Conservation (phyloP, 1,284 basidiomycete genomes). For the Heliocybe sulcata region DNA sequence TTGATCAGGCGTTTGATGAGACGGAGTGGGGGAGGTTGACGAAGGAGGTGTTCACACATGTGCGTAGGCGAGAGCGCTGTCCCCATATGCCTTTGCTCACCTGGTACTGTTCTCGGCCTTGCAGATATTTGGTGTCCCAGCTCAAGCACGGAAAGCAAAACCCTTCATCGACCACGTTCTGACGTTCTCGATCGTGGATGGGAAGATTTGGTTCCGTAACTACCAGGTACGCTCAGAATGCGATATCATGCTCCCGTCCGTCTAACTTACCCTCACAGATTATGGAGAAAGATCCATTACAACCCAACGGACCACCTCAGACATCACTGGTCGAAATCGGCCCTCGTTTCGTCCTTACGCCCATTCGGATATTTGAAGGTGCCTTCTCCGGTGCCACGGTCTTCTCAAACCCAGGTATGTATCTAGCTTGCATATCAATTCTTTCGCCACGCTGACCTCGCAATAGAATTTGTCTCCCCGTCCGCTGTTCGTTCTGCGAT, state of each 20-base stretch:
- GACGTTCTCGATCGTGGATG: conserved; percentile 92
- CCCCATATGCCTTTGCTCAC: conserved; percentile 9
- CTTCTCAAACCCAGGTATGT: conserved; percentile 91
- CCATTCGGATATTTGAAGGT: conserved; percentile 98
- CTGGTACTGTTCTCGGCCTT: conserved; percentile 7
- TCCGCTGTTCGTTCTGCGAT: conserved; percentile 72
- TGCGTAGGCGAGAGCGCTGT: conserved; percentile 34
- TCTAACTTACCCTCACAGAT: conserved; percentile 37
- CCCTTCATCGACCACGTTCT: conserved; percentile 98
- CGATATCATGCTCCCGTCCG: background rate
- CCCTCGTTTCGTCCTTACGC: conserved; percentile 94
- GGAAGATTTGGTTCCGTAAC: conserved; percentile 99
- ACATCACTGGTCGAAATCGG: conserved; percentile 91
- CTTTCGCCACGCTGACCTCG: background rate
- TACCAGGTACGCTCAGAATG: conserved; percentile 65
- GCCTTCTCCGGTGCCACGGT: conserved; percentile 94
- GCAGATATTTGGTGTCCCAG: conserved; percentile 94
- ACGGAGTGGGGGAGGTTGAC: conserved; percentile 85
- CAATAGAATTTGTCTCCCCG: conserved; percentile 84
- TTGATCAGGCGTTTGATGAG: conserved; percentile 89
- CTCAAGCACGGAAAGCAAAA: conserved; percentile 84
- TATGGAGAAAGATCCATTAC: conserved; percentile 71
- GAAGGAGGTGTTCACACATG: conserved; percentile 96
- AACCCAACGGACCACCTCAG: conserved; percentile 68
- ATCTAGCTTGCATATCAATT: conserved; percentile 1